Percentiles rank a stretch among this genome's conserved stretches.
phyloP scores from a whole-genome alignment of 768 basidiomycete species.

The Pleurotus salmoneostramineus region DNA sequence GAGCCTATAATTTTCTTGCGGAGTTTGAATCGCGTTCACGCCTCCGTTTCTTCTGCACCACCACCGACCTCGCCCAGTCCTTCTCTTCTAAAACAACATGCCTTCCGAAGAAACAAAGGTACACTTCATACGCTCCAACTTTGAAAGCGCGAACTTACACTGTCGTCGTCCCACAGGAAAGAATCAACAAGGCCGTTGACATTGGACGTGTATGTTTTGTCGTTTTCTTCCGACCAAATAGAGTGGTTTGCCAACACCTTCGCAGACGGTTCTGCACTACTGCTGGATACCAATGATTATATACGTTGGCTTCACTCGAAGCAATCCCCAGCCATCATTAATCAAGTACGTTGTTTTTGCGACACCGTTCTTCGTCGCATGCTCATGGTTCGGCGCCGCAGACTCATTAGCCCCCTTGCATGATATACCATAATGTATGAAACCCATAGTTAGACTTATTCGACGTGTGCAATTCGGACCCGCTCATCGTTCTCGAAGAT shows the following conservation, averaged over 20 bases:
- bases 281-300: conserved; percentile 97
- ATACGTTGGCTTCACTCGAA: conserved; percentile 89
- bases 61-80: conserved; percentile 11
- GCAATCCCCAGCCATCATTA: conserved; percentile 90
- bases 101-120: conserved; percentile 93
- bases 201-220: conserved; percentile 64
- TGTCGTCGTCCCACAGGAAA: conserved; percentile 51
- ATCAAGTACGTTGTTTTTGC: conserved; percentile 75
- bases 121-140: conserved; percentile 9
- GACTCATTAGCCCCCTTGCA: conserved; percentile 92
- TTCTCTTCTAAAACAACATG: conserved; percentile 36
- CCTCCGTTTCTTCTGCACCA: conserved; percentile 15
- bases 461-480: too few species aligned
- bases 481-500: too few species aligned
- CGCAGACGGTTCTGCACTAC: conserved; percentile 86
- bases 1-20: conserved; percentile 20
- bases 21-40: conserved; percentile 24
- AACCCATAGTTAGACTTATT: conserved; percentile 22
- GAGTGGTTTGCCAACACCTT: neutral
- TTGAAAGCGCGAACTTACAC: neutral
- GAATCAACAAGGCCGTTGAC: conserved; percentile 78
- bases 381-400: conserved; percentile 24
- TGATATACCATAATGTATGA: conserved; percentile 31
- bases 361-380: conserved; percentile 4
- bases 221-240: neutral